Evolutionary conservation across 345 rosid genomes (phyloP), one percentile per base, ranked within the genome.

Genomic region (Brassica carinata): DNA sequence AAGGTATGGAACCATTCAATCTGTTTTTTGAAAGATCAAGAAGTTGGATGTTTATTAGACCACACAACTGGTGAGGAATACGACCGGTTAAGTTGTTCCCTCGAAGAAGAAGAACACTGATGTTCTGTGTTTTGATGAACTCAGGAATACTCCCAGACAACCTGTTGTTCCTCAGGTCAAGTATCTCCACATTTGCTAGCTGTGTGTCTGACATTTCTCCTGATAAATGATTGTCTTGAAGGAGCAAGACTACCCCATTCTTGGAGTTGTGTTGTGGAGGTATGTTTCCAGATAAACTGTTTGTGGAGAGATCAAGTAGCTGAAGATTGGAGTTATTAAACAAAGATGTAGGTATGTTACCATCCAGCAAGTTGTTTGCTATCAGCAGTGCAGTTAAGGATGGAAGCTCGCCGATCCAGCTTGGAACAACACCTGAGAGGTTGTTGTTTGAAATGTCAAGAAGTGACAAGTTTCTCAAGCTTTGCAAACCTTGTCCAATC

Each of bases 111-210:
- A 75, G 72, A 53, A 7, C 38, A 7, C 6, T 14, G 19, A 34
- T 66, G 65, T 1, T 53, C 67, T 30, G 27, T 2, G 34, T 66
- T 33, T 14, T 13, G 57, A 8, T 5, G 36, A 75, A 66, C 53
- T 75, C 26, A 0, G 79, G 77, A 30, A 74, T 48, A 30, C 48
- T 27, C 8, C 78, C 78, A 1, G n/a, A 64, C 0, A 64, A 31
- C 13, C 3, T 76, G 67, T 76, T 76, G 43, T 33, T 31, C 26
- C 79, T 55, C 7, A 75, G 64, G 36, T 75, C 79, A 53, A 75
- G 72, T 7, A 75, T 3, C 2, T 1, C 7, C 9, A 75, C 53
- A 5, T 66, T 53, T 19, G 0, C 26, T 1, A 75, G 65, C 65
- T 66, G 36, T 30, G 78, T 75, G 8, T 53, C 1, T 10, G 72